Evolutionary conservation across 1,284 basidiomycete genomes (phyloP).

Genomic region (Taiwanofungus camphoratus): DNA sequence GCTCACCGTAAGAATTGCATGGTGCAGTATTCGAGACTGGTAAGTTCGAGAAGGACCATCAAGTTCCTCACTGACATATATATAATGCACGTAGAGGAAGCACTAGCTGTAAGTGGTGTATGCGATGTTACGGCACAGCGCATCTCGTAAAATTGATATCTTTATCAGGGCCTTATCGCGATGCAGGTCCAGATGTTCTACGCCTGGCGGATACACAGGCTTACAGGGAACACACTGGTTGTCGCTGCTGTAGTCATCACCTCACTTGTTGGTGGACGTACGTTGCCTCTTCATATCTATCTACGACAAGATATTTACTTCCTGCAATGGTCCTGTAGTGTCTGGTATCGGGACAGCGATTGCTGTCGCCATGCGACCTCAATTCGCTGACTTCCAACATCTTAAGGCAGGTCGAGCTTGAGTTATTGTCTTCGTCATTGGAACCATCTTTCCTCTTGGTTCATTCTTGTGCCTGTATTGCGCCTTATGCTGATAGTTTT

Average conservation of each 20-base stretch:
- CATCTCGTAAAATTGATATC: conserved; percentile 19
- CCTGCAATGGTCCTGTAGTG: background rate
- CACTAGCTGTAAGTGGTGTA: conserved; percentile 24
- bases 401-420: conserved; percentile 1
- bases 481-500: no score
- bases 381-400: conserved; percentile 7
- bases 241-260: background rate
- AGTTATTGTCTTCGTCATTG: no score
- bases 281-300: background rate
- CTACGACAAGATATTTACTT: background rate
- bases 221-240: conserved; percentile 4
- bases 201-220: conserved; percentile 29
- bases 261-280: background rate
- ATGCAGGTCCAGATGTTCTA: conserved; percentile 31
- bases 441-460: no score
- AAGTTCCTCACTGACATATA: background rate
- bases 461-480: no score
- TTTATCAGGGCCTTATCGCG: conserved; percentile 29
- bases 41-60: conserved; percentile 10
- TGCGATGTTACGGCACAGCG: background rate
- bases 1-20: background rate
- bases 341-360: conserved; percentile 9
- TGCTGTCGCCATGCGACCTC: conserved; percentile 5
- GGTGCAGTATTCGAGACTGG: conserved; percentile 29
- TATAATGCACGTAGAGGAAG: no score